Evolutionary conservation across 164 flowering plant species (phyloP).

Genomic region (Macadamia tetraphylla): DNA sequence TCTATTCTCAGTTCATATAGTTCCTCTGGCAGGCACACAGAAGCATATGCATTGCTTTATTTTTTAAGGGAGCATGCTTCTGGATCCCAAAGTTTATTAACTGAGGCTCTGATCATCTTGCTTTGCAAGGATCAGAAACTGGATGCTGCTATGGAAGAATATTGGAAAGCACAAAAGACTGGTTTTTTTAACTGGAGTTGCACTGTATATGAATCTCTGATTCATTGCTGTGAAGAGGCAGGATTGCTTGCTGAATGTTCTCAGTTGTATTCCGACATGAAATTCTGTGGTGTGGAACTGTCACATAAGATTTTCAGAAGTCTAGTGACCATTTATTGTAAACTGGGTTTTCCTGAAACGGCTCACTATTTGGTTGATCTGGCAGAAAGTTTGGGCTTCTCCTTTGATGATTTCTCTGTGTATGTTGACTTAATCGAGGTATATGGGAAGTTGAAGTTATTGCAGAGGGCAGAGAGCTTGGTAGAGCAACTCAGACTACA

Average conservation of each 20-base stretch:
- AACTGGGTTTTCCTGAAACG: slow-evolving; percentile 83
- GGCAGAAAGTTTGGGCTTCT: slow-evolving; percentile 48
- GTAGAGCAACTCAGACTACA: slow-evolving; percentile 55
- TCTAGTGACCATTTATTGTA: slow-evolving; percentile 54
- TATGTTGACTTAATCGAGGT: slow-evolving; percentile 57
- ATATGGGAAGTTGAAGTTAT: slow-evolving; percentile 64
- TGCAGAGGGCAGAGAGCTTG: slow-evolving; percentile 72
- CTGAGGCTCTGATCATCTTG: slow-evolving; percentile 51
- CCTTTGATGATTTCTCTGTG: slow-evolving; percentile 31
- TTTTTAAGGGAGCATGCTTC: slow-evolving; percentile 44
- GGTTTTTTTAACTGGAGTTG: slow-evolving; percentile 28
- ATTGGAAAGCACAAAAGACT: slow-evolving; percentile 27
- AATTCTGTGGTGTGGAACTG: slow-evolving; percentile 52
- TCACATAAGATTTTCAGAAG: slow-evolving; percentile 38
- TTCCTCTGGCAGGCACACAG: slow-evolving; percentile 52
- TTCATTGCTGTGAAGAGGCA: slow-evolving; percentile 54
- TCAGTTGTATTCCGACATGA: slow-evolving; percentile 83
- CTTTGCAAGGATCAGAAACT: slow-evolving; percentile 54
- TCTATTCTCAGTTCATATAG: slow-evolving; percentile 56
- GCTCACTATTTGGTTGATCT: slow-evolving; percentile 58
- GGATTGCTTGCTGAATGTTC: slow-evolving; percentile 58
- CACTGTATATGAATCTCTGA: slow-evolving; percentile 59
- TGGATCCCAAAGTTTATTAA: slow-evolving; percentile 30
- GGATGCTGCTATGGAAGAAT: slow-evolving; percentile 63
- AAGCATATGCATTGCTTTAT: slow-evolving; percentile 57